These are phyloP conservation scores for Casuarina equisetifolia DNA, from an alignment of 306 rosid species.

Conservation along the genomic window DNA sequence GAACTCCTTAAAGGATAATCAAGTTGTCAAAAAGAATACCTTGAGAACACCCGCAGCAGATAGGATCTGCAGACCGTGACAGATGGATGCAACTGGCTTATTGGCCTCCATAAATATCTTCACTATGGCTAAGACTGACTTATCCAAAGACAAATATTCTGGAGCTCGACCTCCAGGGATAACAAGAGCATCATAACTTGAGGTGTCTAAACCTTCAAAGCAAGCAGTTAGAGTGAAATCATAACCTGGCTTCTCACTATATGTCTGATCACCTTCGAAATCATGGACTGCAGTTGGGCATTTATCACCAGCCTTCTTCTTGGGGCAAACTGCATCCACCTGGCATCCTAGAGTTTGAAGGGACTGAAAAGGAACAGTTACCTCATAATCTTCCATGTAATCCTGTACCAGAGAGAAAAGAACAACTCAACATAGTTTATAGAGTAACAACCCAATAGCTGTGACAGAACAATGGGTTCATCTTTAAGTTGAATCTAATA, in stretches of 20 bases:
- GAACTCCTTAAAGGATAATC: constrained; percentile 1
- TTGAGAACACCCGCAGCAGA: constrained; percentile 81
- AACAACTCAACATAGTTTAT: neutral
- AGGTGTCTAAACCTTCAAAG: constrained; percentile 53
- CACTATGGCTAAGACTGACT: constrained; percentile 35
- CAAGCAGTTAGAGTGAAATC: constrained; percentile 59
- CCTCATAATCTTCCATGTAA: constrained; percentile 91
- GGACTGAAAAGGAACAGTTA: constrained; percentile 75
- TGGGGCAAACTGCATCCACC: constrained; percentile 81
- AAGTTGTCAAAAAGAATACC: constrained; percentile 42
- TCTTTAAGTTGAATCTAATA: neutral
- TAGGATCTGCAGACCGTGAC: constrained; percentile 77
- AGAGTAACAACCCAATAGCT: neutral
- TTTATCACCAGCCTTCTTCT: constrained; percentile 71
- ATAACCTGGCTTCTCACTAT: constrained; percentile 78
- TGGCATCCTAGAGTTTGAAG: constrained; percentile 86
- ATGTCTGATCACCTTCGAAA: constrained; percentile 92
- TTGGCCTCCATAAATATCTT: constrained; percentile 46
- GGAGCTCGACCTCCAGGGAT: constrained; percentile 62
- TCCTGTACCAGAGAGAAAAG: constrained; percentile 47
- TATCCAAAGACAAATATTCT: constrained; percentile 48
- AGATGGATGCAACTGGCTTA: constrained; percentile 57
- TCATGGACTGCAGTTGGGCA: constrained; percentile 85
- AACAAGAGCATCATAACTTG: constrained; percentile 63
- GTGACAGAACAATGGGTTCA: neutral